Evolutionary conservation across 164 flowering plant genomes (phyloP).

Genomic region (Vitis rotundifolia): DNA sequence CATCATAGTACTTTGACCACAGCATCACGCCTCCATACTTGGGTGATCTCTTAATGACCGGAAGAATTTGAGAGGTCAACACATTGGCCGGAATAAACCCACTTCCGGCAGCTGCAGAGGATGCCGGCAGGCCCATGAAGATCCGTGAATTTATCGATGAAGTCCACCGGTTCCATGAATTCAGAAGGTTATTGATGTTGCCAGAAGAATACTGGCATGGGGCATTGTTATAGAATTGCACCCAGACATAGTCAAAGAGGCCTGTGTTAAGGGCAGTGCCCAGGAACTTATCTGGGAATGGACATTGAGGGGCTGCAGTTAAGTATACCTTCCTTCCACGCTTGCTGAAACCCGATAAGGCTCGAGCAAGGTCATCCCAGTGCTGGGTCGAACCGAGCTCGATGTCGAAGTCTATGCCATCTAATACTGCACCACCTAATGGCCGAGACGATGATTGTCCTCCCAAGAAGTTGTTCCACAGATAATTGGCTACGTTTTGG

Average conservation of each 20-base stretch:
- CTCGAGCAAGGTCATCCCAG: constrained; percentile 21
- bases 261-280: constrained; percentile 23
- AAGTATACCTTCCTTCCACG: constrained; percentile 20
- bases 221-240: constrained; percentile 37
- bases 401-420: constrained; percentile 35
- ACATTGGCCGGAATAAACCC: constrained; percentile 44
- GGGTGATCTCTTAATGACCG: constrained; percentile 33
- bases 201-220: constrained; percentile 16
- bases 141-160: constrained; percentile 13
- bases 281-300: constrained; percentile 21
- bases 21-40: constrained; percentile 70
- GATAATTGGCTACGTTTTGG: constrained; percentile 19
- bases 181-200: constrained; percentile 1
- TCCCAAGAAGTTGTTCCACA: constrained; percentile 30
- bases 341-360: background rate
- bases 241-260: constrained; percentile 39
- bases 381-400: constrained; percentile 13
- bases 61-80: constrained; percentile 27
- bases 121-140: constrained; percentile 32
- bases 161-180: constrained; percentile 25
- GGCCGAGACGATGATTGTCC: constrained; percentile 22
- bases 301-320: constrained; percentile 38
- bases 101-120: constrained; percentile 27
- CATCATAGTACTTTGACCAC: constrained; percentile 51
- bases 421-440: constrained; percentile 27